Evolutionary conservation across 1,139 yeast genomes (phyloP), one percentile per base, ranked within the genome.

Genomic region (Sugiyamaella castrensis): DNA sequence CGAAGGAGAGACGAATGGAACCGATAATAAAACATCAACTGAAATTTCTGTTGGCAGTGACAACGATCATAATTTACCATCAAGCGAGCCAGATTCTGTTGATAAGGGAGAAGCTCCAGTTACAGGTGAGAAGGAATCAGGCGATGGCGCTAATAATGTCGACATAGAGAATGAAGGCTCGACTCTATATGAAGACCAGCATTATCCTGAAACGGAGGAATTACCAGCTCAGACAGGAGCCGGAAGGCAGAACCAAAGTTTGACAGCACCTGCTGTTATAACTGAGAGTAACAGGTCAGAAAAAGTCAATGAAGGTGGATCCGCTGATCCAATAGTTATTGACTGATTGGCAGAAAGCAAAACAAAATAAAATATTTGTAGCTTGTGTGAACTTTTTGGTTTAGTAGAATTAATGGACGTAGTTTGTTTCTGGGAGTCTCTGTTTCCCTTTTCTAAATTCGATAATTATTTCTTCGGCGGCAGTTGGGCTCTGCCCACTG

Each of bases 321-420:
- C 48, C 2, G 28, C 38, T 13, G 41, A 48, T 33, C 53, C 53
- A 9, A 45, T 50, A 19, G 43, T 50, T 11, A 49, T 50, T 16
- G 52, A 49, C 36, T 49, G 37, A 6, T 30, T 12, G 33, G 6
- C 19, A 34, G 8, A 33, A 8, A n/a, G n/a, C n/a, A 31, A 31
- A 31, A 4, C 3, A 31, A 31, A 19, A 19, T 19, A 19, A 19
- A 5, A 19, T 19, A 19, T 19, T 19, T 19, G 24, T 19, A 19
- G 24, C 5, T 19, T 19, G 24, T 19, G 24, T 19, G 3, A 19
- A n/a, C n/a, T n/a, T n/a, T n/a, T n/a, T n/a, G n/a, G n/a, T n/a
- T n/a, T 19, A 19, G 24, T 19, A 19, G 24, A 19, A 19, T 19
- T 19, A 19, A 19, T 19, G 24, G 24, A n/a, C n/a, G n/a, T n/a